Conservation (phyloP, 345 rosid species). For the Populus simonii region DNA sequence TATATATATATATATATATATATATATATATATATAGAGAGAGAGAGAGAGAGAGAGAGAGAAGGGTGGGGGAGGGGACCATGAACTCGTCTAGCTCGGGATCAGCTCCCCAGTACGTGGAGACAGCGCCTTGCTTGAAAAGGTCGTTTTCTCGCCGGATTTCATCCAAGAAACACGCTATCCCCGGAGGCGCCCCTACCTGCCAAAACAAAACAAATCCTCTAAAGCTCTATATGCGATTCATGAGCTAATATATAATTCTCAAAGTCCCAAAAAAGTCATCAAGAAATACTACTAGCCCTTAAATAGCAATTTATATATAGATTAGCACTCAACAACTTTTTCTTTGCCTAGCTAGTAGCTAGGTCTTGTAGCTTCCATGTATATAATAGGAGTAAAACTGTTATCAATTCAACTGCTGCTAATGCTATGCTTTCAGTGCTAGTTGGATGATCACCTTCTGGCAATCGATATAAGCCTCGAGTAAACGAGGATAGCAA, state of each 20-base stretch:
- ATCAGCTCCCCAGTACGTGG: slow-evolving; percentile 63
- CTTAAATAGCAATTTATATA: too few species aligned
- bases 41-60: neutral
- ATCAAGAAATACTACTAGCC: too few species aligned
- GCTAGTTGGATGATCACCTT: slow-evolving; percentile 49
- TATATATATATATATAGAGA: neutral
- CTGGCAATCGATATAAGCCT: slow-evolving; percentile 89
- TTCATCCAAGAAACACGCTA: slow-evolving; percentile 59
- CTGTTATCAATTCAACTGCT: neutral
- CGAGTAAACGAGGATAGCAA: slow-evolving; percentile 74
- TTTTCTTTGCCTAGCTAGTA: neutral
- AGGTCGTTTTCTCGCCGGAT: slow-evolving; percentile 51
- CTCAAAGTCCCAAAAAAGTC: too few species aligned
- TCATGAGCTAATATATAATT: too few species aligned
- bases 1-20: neutral
- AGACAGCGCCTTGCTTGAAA: slow-evolving; percentile 37
- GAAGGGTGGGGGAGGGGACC: slow-evolving; percentile 34
- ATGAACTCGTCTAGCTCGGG: slow-evolving; percentile 98
- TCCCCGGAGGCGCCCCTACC: slow-evolving; percentile 95
- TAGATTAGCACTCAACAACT: neutral
- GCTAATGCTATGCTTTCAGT: neutral
- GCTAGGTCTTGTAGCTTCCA: neutral
- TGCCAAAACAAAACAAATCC: slow-evolving; percentile 9
- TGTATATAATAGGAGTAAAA: neutral
- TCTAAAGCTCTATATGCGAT: too few species aligned